Conservation (phyloP, 2,329 filamentous ascomycete species). For the Hypoxylon sp. region DNA sequence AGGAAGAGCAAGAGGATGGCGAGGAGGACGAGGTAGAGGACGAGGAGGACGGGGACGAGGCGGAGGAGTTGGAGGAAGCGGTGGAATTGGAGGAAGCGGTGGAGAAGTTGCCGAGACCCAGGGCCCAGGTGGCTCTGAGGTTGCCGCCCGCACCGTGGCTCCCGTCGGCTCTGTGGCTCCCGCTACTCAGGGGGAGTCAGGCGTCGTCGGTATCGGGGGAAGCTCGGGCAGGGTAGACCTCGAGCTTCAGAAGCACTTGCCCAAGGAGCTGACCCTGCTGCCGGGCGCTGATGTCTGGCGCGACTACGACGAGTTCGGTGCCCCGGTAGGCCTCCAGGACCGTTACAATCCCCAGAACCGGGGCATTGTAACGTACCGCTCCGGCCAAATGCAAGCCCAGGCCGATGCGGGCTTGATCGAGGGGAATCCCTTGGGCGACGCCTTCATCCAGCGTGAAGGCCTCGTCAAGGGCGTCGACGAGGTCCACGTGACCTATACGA, state of each 20-base stretch:
- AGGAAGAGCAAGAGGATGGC: background rate
- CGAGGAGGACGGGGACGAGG: background rate
- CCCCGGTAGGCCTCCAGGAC: background rate
- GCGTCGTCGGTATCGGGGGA: background rate
- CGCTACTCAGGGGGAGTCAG: background rate
- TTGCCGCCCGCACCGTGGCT: background rate
- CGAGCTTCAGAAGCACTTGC: background rate
- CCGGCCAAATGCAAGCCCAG: background rate
- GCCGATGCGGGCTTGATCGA: background rate
- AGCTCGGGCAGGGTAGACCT: background rate
- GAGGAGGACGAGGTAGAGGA: background rate
- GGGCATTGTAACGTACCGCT: background rate
- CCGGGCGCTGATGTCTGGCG: background rate
- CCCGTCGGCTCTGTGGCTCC: background rate
- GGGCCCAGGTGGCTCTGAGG: background rate
- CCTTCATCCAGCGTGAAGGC: background rate
- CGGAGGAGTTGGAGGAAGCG: background rate
- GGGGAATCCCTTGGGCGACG: background rate
- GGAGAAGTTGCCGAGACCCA: background rate
- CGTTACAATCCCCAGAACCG: background rate
- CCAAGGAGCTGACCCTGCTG: background rate
- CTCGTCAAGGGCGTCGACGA: background rate
- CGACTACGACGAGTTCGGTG: background rate
- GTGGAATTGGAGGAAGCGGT: background rate
- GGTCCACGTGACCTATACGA: background rate